phyloP scores from a whole-genome alignment of 768 basidiomycete species.

The Mrakia frigida region DNA sequence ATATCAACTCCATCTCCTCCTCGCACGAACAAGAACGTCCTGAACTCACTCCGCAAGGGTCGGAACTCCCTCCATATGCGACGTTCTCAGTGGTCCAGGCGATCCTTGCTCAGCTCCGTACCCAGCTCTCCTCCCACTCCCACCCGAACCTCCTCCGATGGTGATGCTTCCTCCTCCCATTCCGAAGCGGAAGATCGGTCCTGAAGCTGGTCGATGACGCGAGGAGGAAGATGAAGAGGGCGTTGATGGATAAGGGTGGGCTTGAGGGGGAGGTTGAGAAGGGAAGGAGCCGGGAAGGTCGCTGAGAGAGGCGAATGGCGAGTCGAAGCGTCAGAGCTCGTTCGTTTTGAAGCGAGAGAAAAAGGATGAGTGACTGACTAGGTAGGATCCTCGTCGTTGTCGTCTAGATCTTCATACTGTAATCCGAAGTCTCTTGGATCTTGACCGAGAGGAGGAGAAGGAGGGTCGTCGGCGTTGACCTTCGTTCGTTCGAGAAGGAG shows the following conservation, averaged over 20 bases:
- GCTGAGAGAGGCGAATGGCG: not conserved
- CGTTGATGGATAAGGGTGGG: not conserved
- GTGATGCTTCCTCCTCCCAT: conserved; percentile 25
- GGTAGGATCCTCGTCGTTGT: conserved; percentile 6
- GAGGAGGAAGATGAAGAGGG: not conserved
- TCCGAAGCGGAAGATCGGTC: conserved; percentile 24
- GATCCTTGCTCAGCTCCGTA: conserved; percentile 10
- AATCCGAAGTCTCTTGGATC: not conserved
- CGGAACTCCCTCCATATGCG: conserved; percentile 18
- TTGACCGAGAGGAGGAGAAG: not conserved
- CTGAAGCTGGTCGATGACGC: not conserved
- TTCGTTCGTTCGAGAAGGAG: not conserved
- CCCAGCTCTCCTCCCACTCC: conserved; percentile 5
- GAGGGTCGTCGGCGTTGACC: not conserved
- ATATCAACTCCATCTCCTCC: not conserved
- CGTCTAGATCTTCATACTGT: not conserved
- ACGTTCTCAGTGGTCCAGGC: not conserved
- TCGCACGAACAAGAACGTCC: not conserved
- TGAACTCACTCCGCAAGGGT: conserved; percentile 24
- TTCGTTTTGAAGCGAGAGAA: not conserved
- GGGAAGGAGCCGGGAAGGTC: conserved; percentile 20
- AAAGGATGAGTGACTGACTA: not conserved
- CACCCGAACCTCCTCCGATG: conserved; percentile 25
- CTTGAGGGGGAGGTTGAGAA: not conserved
- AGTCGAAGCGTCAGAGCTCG: not conserved